Base-by-base conservation (phyloP, 441 rosid genomes). In the Erodium texanum region DNA sequence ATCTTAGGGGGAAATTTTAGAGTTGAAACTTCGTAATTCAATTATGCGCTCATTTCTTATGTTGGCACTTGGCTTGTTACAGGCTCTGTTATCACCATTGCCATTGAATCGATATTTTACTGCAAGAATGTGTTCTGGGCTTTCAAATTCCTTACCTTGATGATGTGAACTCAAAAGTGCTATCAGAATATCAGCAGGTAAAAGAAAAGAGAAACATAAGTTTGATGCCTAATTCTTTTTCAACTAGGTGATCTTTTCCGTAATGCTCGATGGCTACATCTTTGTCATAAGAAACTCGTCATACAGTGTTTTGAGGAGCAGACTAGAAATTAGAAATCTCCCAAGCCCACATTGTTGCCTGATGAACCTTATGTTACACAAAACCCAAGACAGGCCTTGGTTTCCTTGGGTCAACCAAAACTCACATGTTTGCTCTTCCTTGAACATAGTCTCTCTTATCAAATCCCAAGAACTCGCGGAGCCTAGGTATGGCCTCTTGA, bases 171-270 rank as follows among this genome's bases (percentile, higher is more conserved):
- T n/a, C 58, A 16, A 16, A 45, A 45, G 52, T 2, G 48, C 20
- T 50, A 52, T 52, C 59, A 52, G 59, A 52, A 52, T 52, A 52
- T 52, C 59, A 16, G 16, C 16, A 45, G 52, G 52, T 45, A 45
- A 45, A 45, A 2, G n/a, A 16, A 45, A 11, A 45, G 52, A 45
- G 16, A 45, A 45, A 45, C 14, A 16, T 45, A 45, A 45, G 16
- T 12, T 2, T 45, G 16, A 12, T 45, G 52, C 52, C 52, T 12
- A 45, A 45, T 45, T 45, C 52, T 45, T 12, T 12, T 45, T 45
- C 8, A 9, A 45, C 52, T 45, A 2, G 52, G 15, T 45, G 52
- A 12, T 11, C 22, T 54, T 54, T 19, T 54, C 22, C 10, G 5
- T 18, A 0, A 50, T 54, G 61, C 11, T 7, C 3, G 18, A 23